Evolutionary conservation across 192 early-diverging fungal genomes (phyloP), one percentile per base, ranked within the genome.

Genomic region (Chytriomyces sp.): DNA sequence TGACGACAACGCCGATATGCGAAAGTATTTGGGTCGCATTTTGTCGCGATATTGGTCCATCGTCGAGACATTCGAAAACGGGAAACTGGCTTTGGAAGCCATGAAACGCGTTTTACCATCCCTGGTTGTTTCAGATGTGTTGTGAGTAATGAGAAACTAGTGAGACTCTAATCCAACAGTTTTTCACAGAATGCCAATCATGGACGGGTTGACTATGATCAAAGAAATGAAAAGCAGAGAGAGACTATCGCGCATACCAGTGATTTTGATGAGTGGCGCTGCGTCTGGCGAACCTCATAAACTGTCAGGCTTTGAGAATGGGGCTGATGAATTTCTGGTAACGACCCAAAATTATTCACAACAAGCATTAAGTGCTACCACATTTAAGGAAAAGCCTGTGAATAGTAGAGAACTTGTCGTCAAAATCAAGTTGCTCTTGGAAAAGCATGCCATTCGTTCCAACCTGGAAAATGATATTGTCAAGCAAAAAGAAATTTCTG

Each of bases 281-380:
- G 65, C 80, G 34, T 81, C 87, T 31, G 84, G 84, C 5, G 84
- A 87, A 41, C 81, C 80, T 38, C 78, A 79, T 4, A 81, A 82
- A 10, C 75, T 88, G 1, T 76, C 78, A 49, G 88, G 85, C 0
- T 40, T 89, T 31, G 74, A 82, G 31, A 74, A 75, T 8, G 86
- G 88, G 19, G 88, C 88, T 0, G 86, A 86, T 66, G 88, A 89
- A 36, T 88, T 84, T 72, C 66, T 89, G 17, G 81, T 76, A 32
- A 84, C 82, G 49, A 80, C 82, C 1, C 83, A 85, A 40, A 74
- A 70, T 6, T 10, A 1, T 53, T 25, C 30, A 14, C 14, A 37
- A 17, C 32, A 34, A 34, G 1, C 19, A 12, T 31, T 44, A 0
- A 55, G 14, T 30, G 2, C 10, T 66, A 25, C 7, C 0, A 69